Base-by-base conservation (phyloP, 768 basidiomycete species). In the Lactarius quietus region DNA sequence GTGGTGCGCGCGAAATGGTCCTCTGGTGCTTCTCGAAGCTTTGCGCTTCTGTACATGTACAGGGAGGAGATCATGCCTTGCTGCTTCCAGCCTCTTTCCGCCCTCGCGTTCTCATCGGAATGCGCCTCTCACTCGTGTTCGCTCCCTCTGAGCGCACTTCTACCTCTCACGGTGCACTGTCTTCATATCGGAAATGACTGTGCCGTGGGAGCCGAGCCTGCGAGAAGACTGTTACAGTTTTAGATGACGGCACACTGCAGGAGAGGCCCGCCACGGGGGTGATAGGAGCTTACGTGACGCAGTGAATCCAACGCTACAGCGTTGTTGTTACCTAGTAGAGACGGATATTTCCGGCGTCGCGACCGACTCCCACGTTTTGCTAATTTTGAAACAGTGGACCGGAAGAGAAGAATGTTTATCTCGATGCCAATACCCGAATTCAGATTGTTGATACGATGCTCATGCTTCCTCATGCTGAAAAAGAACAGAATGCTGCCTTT, bases 401-500 rank as follows among this genome's bases (percentile, higher is more conserved):
- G 6, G 74, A 76, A 55, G 75, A 77, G 59, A 70, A 66, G 59
- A 80, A 81, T 38, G 75, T 79, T 68, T 79, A 76, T 69, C 79
- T 82, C 68, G 82, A 83, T 70, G 73, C 77, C 62, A 79, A 83
- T 70, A 83, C 91, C 6, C 88, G 91, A 64, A 93, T 95, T 59
- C 92, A 93, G 74, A 83, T 95, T 66, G 73, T 94, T 56, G 90
- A 93, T 70, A 87, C 89, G 28, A 87, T 95, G 80, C 76, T 85
- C 63, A 80, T 84, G 72, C 85, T 95, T 43, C 88, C 90, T 6
- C 82, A 86, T 59, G 76, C 81, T 23, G 78, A 82, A 63, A 82
- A 81, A 75, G 80, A 82, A 70, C 82, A 83, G 72, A 78, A 76
- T 66, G 82, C 81, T 20, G 92, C 93, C 0, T 95, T 95, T 73